Base-by-base conservation (phyloP, 2,329 filamentous ascomycete genomes). In the Acarospora socialis region DNA sequence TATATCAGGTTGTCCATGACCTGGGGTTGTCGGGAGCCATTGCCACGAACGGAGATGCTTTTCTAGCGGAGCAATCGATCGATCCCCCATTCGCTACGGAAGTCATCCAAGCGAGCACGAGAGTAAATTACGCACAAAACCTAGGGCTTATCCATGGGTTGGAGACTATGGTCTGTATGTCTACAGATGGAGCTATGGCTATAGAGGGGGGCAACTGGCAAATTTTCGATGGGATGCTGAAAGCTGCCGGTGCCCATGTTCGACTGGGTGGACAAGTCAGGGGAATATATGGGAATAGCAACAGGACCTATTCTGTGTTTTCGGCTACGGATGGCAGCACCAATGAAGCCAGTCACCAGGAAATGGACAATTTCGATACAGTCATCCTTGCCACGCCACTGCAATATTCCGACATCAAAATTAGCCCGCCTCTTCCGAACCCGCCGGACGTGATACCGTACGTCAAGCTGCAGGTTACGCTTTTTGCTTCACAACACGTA, bases 61-160 rank as follows among this genome's bases (percentile, higher is more conserved):
- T 77, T 41, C 60, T 95, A 8, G 61, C 62, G 16, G 58, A 68
- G 22, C 80, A 83, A 44, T 69, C 70, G 47, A 73, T 94, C 34
- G 63, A 68, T 15, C 59, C 64, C 0, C 51, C 61, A 0, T 95
- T 92, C 50, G 65, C 76, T 0, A 70, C 71, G 9, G 82, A 98
- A 30, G 72, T 98, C 28, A 73, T 95, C 16, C 87, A 95, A 56
- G 82, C 87, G 2, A 80, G 76, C 35, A 94, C 90, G 1, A 70
- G 90, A 13, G 87, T 94, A 41, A 95, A 95, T 54, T 98, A 94
- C 56, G 90, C 81, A 1, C 82, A 86, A 29, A 94, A 95, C 44
- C 56, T 95, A 8, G 70, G 64, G n/a, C 61, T 73, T 21, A 90
- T 95, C 28, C 86, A 95, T 47, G 90, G 83, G 0, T 58, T 98